Conservation (phyloP, 148 eudicot genomes). For the Euryodendron excelsum region DNA sequence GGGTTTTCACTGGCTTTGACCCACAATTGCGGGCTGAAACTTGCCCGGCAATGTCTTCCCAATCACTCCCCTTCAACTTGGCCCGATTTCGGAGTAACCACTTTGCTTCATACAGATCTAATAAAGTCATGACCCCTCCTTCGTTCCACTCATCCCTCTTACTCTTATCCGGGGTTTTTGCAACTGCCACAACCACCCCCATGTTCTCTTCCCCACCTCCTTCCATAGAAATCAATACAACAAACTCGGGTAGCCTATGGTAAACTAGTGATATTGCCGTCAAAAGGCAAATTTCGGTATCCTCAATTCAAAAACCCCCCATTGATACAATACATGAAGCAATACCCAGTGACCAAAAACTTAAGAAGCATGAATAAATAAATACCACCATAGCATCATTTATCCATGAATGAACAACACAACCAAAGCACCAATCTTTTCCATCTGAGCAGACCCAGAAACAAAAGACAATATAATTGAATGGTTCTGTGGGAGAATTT, state of each 20-base stretch:
- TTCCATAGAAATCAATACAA: slow-evolving; percentile 15
- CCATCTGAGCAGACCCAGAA: not conserved
- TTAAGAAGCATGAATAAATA: not conserved
- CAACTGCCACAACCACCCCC: not conserved
- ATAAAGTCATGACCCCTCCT: slow-evolving; percentile 18
- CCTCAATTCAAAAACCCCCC: not conserved
- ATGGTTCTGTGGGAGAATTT: not conserved
- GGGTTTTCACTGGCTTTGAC: slow-evolving; percentile 5
- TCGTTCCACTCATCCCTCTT: slow-evolving; percentile 22
- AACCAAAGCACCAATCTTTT: not conserved
- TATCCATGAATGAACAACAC: not conserved
- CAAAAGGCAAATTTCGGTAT: too few relatives aligned
- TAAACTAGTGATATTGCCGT: not conserved
- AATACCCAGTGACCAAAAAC: not conserved
- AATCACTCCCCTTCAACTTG: slow-evolving; percentile 18
- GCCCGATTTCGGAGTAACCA: slow-evolving; percentile 17
- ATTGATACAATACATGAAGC: not conserved
- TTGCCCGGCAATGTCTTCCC: slow-evolving; percentile 13
- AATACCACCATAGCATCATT: not conserved
- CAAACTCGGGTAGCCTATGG: not conserved
- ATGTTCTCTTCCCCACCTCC: not conserved
- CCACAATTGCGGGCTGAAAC: slow-evolving; percentile 11
- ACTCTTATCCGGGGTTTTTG: slow-evolving; percentile 11
- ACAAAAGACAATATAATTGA: not conserved
- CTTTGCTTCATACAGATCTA: slow-evolving; percentile 14